Evolutionary conservation across 2,329 filamentous ascomycete species (phyloP).

Genomic region (Trichocomaceae sp.): DNA sequence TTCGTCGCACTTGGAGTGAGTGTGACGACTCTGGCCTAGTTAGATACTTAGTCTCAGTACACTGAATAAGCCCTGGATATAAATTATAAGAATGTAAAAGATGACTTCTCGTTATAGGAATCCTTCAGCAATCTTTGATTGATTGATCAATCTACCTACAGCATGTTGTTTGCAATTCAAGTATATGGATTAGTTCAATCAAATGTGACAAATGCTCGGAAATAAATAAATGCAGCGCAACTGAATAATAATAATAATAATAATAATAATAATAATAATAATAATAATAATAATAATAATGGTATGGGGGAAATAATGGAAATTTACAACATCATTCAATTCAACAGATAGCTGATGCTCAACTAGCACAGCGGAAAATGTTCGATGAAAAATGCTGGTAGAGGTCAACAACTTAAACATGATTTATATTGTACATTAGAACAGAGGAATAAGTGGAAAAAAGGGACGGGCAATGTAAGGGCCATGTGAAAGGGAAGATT

Average conservation of each 20-base stretch:
- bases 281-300: too few species aligned
- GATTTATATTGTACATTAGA: slow-evolving; percentile 15
- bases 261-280: too few species aligned
- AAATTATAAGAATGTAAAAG: too few species aligned
- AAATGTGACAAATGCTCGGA: neutral
- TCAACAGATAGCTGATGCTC: neutral
- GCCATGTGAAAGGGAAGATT: neutral
- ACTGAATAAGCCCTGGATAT: too few species aligned
- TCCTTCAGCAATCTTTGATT: neutral
- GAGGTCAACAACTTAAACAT: neutral
- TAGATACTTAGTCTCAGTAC: too few species aligned
- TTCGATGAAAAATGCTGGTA: neutral
- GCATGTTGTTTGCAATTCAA: neutral
- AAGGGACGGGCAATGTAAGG: neutral
- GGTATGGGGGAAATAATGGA: neutral
- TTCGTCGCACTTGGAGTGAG: too few species aligned
- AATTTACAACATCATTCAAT: neutral
- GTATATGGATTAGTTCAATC: neutral
- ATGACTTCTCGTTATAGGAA: too few species aligned
- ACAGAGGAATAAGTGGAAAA: slow-evolving; percentile 9
- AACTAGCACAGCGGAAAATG: neutral
- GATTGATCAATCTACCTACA: neutral
- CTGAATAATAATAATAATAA: too few species aligned
- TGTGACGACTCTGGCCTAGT: too few species aligned
- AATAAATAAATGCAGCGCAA: neutral